phyloP scores from a whole-genome alignment of 257 asterid species.

The Solanum chilense region DNA sequence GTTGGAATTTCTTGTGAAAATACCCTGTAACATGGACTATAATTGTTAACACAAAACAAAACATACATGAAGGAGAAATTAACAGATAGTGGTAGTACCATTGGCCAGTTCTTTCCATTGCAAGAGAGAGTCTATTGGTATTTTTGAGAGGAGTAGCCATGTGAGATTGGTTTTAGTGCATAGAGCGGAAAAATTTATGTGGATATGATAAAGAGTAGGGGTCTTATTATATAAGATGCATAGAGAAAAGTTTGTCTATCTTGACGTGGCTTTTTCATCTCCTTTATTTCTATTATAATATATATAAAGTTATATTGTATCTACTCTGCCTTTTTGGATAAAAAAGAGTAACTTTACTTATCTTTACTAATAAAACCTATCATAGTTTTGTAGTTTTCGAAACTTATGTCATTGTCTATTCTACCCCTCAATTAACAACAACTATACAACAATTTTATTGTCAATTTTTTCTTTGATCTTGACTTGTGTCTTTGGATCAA shows the following conservation, averaged over 20 bases:
- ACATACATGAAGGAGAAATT: not conserved
- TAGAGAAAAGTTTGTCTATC: slow-evolving; percentile 14
- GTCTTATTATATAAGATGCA: not conserved
- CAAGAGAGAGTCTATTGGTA: slow-evolving; percentile 35
- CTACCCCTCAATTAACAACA: not conserved
- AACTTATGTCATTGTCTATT: slow-evolving; percentile 12
- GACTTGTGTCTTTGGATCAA: not conserved
- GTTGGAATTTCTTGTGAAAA: slow-evolving; percentile 86
- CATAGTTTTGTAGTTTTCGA: not conserved
- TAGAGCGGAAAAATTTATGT: not conserved
- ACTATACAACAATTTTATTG: not conserved
- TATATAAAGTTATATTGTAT: not conserved
- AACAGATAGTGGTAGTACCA: slow-evolving; percentile 29
- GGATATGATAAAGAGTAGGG: not conserved
- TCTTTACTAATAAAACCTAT: not conserved
- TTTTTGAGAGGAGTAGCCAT: slow-evolving; percentile 30
- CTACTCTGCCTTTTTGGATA: not conserved
- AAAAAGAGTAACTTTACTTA: not conserved
- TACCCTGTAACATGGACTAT: slow-evolving; percentile 45
- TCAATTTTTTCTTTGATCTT: not conserved
- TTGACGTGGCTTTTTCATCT: not conserved
- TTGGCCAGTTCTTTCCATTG: slow-evolving; percentile 96
- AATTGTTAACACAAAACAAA: not conserved
- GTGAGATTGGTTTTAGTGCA: not conserved
- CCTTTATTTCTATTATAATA: not conserved